Base-by-base conservation (phyloP, 2,329 filamentous ascomycete species). In the Fusarium sp. region DNA sequence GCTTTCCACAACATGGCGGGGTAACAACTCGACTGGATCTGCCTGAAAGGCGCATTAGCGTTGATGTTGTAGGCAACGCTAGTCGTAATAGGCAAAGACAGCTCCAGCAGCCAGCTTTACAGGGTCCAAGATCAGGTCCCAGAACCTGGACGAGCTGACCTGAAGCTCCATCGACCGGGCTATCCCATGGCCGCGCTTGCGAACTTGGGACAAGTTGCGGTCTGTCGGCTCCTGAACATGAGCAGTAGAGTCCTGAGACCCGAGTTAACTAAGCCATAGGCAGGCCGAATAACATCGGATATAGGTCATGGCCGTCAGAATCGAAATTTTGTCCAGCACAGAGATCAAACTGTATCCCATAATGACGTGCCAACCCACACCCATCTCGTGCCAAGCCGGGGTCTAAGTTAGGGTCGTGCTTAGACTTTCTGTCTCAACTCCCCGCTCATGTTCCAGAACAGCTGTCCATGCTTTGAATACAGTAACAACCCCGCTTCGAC, bases 1-100 rank as follows among this genome's bases (percentile, higher is more conserved):
- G 59, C 40, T 66, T 43, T 31, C 48, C 49, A 58, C 35, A 52
- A 24, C 36, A 38, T 38, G 22, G 59, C 55, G 55, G 65, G 59
- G 66, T 67, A 50, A n/a, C 35, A 42, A 51, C 47, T 38, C 40
- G 41, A 52, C 44, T 55, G 61, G 3, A 70, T 68, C 68, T 57
- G 55, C 61, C 64, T 70, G 67, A 70, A 63, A 70, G 57, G 28
- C 45, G 65, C 65, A 61, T 67, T 70, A 67, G 65, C 42, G 39
- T 62, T 61, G 59, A 61, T 70, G 61, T 43, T 67, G 28, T 36
- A 40, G 46, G 15, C 42, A 40, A 42, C 68, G 64, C 67, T 70
- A 70, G 50, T 41, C 65, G 15, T 55, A 59, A 51, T 35, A 55
- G 51, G 52, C 39, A 48, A 54, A 52, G 40, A 43, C 63, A 52